phyloP scores from a whole-genome alignment of 306 rosid species.

The Herpetospermum pedunculosum region DNA sequence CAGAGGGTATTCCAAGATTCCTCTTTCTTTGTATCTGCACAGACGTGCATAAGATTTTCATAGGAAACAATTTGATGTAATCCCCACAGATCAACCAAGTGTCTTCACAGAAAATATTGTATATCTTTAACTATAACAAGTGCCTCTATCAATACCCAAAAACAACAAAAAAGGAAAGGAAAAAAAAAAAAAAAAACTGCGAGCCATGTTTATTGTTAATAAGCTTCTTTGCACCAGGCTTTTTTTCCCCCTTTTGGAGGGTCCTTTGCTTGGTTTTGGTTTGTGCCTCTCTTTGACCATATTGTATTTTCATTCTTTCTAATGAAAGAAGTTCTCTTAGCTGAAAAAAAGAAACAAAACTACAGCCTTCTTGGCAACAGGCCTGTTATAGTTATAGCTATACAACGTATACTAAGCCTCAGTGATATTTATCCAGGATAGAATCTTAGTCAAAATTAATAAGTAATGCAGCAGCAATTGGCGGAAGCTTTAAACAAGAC shows the following conservation, averaged over 20 bases:
- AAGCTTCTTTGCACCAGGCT: background rate
- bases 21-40: constrained; percentile 49
- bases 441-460: background rate
- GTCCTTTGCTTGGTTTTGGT: background rate
- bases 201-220: background rate
- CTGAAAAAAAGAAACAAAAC: background rate
- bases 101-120: background rate
- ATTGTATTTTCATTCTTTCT: background rate
- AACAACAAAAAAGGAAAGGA: background rate
- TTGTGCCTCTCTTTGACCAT: background rate
- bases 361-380: background rate
- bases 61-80: background rate
- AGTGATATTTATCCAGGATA: background rate
- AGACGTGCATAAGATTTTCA: background rate
- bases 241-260: background rate
- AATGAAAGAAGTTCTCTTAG: background rate
- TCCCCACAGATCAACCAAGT: background rate
- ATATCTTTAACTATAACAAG: background rate
- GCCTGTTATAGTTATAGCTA: background rate
- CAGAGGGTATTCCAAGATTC: constrained; percentile 28
- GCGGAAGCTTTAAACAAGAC: background rate
- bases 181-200: background rate
- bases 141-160: background rate
- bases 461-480: background rate
- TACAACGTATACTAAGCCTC: background rate